Evolutionary conservation across 2,329 filamentous ascomycete genomes (phyloP), one percentile per base, ranked within the genome.

Genomic region (Botrytis squamosa): DNA sequence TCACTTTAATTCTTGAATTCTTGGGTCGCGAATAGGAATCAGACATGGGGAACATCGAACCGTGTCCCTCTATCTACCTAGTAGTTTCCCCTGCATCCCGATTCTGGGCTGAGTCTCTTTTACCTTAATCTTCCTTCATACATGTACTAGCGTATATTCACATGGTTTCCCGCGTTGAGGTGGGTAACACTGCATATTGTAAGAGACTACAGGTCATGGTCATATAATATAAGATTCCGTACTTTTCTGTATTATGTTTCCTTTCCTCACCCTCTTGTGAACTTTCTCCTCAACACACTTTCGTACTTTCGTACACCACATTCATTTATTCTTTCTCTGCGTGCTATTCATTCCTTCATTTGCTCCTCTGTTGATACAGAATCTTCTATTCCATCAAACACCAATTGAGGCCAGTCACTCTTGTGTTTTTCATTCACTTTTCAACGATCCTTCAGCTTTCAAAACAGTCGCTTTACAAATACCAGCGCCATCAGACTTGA

Each of bases 331-430:
- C 64, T 5, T 55, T 36, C 60, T 29, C 38, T 36, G 65, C 69
- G 62, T 74, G 57, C 67, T 70, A 42, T 75, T 76, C 75, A 70
- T 79, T 77, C 75, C 52, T 76, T 78, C 72, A 42, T 69, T 69
- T 74, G 25, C 74, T 75, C 69, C 69, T 72, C 70, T 68, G 70
- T 72, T 72, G 70, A 72, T 36, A 68, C 70, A 68, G 70, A 72
- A 46, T n/a, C 46, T 71, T 71, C 33, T 25, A 57, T 66, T 65
- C 36, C 55, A 40, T 25, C 40, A 46, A 67, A 55, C 44, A 59
- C 25, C 75, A 76, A 77, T 79, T 60, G 78, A 80, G 78, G 78
- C 76, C 65, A 79, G 76, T 60, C 71, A 77, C 78, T 80, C 78
- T 76, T 78, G 75, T 75, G 75, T 76, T 74, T 74, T 74, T 73